Base-by-base conservation (phyloP, 306 rosid genomes). In the Chamaecrista fasciculata region DNA sequence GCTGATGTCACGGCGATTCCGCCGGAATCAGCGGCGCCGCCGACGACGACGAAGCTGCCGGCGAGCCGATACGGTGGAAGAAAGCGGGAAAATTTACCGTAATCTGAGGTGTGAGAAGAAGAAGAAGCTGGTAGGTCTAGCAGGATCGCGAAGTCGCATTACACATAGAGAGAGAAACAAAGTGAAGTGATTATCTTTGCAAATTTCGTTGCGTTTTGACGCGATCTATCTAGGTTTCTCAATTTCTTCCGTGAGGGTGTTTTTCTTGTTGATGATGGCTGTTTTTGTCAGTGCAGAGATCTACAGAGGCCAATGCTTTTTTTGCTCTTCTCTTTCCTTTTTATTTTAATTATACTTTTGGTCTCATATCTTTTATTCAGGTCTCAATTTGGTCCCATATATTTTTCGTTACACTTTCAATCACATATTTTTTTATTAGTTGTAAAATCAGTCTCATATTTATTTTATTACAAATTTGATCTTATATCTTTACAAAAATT, bases 171-270 rank as follows among this genome's bases (percentile, higher is more conserved):
- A 37, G 12, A 19, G 69, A 68, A 37, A 59, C 24, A 55, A 62
- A 26, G 55, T 55, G 28, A n/a, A 55, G 59, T 18, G 20, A 48
- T n/a, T n/a, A n/a, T 62, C 16, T 28, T 48, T 49, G 60, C 71
- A 29, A 49, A 52, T 31, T 66, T 46, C 59, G 29, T 66, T 44
- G 4, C 60, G n/a, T 19, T 29, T 48, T 20, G 33, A 49, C 33
- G 59, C 39, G 79, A 73, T 79, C 80, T 23, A 65, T 75, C 74
- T 75, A 74, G 83, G 83, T 75, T 79, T 79, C 77, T 58, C 66
- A 49, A 75, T 75, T 62, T 2, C 18, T 69, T 14, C 10, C 1
- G 2, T 2, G n/a, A n/a, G n/a, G n/a, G n/a, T 2, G 4, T 56
- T 28, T 47, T 33, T 61, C 50, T 4, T 62, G 56, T 25, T 15